phyloP scores from a whole-genome alignment of 805 yeast genomes.

The Saccharomycopsis guyanensis region DNA sequence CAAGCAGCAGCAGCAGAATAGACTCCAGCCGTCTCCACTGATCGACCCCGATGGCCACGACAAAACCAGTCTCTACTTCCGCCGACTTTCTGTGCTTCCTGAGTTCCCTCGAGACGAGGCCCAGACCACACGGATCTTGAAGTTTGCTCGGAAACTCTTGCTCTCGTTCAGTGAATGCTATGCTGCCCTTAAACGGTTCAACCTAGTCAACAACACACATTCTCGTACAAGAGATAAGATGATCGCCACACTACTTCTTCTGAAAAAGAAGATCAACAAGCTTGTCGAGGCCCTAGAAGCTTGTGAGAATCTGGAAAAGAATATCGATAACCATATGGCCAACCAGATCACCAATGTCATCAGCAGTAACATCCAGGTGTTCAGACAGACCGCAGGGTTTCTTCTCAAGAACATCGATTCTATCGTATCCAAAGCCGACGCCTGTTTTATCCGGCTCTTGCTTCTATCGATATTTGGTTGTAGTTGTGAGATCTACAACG shows the following conservation, averaged over 20 bases:
- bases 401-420: conserved; percentile 31
- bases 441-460: conserved; percentile 36
- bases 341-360: neutral
- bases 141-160: conserved; percentile 36
- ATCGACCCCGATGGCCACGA: neutral
- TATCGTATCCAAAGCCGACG: conserved; percentile 34
- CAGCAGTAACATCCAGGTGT: neutral
- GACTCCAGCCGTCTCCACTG: neutral
- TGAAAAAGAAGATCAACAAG: conserved; percentile 35
- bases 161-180: conserved; percentile 39
- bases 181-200: conserved; percentile 35
- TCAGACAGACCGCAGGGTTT: conserved; percentile 12
- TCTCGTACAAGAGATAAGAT: neutral
- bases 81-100: neutral
- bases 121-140: conserved; percentile 22
- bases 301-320: conserved; percentile 23
- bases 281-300: conserved; percentile 36
- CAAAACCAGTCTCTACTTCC: neutral
- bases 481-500: conserved; percentile 36
- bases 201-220: conserved; percentile 15
- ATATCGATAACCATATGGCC: neutral
- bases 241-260: conserved; percentile 26
- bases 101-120: neutral
- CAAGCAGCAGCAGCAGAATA: neutral
- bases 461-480: conserved; percentile 37